Base-by-base conservation (phyloP, 1,139 yeast species). In the Kurtzmaniella quercitrusa region DNA sequence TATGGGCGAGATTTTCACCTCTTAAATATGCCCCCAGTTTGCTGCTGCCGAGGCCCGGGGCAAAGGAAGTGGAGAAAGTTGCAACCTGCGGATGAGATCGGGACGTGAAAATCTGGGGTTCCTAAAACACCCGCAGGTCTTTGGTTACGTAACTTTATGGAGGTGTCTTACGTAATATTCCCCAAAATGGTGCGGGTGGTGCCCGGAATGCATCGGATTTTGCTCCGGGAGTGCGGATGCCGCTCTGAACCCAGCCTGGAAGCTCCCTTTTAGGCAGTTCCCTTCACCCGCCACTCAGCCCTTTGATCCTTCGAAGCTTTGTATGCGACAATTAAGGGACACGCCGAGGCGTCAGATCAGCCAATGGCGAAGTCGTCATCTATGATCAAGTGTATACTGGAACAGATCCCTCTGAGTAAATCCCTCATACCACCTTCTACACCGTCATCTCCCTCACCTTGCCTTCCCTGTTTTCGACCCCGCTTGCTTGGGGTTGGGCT, bases 1-100 rank as follows among this genome's bases (percentile, higher is more conserved):
- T 16, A 41, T 14, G 31, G 19, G 39, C 38, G 41, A 43, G 34
- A 34, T 25, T 38, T 12, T 12, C 17, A 12, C 12, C 14, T 37
- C 41, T 27, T 41, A 39, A 37, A 44, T 33, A 39, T 12, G 18
- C 25, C 36, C 24, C 3, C 16, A 17, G 23, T 29, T 34, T 19
- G n/a, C 23, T 25, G n/a, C 6, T 3, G 16, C 36, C 36, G 36
- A 31, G 36, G 8, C 18, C 46, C 46, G 46, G 46, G 21, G 44
- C n/a, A 44, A 44, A 18, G 46, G 46, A 41, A 44, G 38, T 44
- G 27, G 37, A 31, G 27, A 37, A 27, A 11, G 18, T 16, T 11
- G 29, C 14, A 15, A 12, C 36, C 17, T 16, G 10, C 23, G 41
- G 41, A 17, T 8, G 18, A 11, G 25, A 7, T 19, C 44, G 44